A percentile compares a stretch with the other conserved stretches of the same genome.
phyloP scores from a whole-genome alignment of 2,329 filamentous ascomycete species.

The Fusarium citri region DNA sequence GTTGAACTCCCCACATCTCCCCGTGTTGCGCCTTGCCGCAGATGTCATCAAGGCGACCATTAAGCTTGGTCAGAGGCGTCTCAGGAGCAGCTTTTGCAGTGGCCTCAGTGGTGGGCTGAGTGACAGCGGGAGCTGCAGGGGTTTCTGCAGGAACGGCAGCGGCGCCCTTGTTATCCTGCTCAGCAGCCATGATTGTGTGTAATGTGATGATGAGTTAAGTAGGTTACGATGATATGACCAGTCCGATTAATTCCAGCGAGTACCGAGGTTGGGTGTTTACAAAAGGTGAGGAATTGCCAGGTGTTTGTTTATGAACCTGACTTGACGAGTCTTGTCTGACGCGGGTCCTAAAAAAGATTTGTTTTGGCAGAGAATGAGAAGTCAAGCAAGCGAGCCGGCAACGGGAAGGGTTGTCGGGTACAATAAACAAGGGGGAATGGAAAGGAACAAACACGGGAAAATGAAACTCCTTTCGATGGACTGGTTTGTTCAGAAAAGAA shows the following conservation, averaged over 20 bases:
- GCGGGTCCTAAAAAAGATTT: slow-evolving; percentile 18
- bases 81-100: slow-evolving; percentile 30
- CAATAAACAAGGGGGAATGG: background rate
- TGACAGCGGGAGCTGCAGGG: slow-evolving; percentile 5
- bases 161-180: slow-evolving; percentile 43
- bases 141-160: slow-evolving; percentile 26
- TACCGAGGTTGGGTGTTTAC: background rate
- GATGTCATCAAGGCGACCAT: slow-evolving; percentile 68
- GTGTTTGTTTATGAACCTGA: slow-evolving; percentile 14
- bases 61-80: slow-evolving; percentile 65
- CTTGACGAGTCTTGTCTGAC: slow-evolving; percentile 28
- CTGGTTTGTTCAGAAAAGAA: slow-evolving; percentile 16
- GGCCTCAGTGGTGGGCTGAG: slow-evolving; percentile 1
- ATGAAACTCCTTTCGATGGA: slow-evolving; percentile 11
- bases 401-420: slow-evolving; percentile 15
- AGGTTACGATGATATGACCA: background rate
- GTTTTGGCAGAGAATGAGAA: slow-evolving; percentile 4
- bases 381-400: slow-evolving; percentile 16
- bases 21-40: slow-evolving; percentile 68
- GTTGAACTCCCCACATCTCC: slow-evolving; percentile 89
- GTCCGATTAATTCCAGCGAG: background rate
- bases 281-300: background rate
- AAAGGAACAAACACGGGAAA: slow-evolving; percentile 28
- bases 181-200: slow-evolving; percentile 46
- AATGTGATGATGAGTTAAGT: background rate